Evolutionary conservation across 441 rosid species (phyloP).

Genomic region (Mallotus repandus): DNA sequence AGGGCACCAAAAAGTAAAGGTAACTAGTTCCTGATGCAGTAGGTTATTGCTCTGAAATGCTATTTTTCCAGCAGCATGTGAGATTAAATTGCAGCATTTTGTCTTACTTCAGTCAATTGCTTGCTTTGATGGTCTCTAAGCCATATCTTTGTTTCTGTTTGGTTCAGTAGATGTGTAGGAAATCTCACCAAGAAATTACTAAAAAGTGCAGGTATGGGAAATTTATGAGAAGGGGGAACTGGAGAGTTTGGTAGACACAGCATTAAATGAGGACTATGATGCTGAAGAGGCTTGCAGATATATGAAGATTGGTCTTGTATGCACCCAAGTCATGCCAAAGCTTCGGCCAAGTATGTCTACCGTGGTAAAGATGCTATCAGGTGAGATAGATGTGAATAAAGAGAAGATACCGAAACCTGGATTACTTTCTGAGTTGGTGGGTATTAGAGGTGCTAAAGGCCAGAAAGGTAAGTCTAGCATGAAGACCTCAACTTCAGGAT

Average conservation of each 20-base stretch:
- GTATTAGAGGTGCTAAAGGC: conserved; percentile 23
- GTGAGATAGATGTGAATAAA: conserved; percentile 34
- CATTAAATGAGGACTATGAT: conserved; percentile 33
- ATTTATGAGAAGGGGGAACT: conserved; percentile 37
- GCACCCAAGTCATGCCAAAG: conserved; percentile 61
- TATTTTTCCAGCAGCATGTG: not conserved
- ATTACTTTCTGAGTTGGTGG: conserved; percentile 44
- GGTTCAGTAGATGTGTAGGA: not conserved
- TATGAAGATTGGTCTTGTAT: conserved; percentile 57
- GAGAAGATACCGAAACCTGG: conserved; percentile 47
- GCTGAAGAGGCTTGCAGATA: conserved; percentile 45
- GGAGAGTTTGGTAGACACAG: conserved; percentile 32
- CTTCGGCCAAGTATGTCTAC: conserved; percentile 55
- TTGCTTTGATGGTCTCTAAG: not conserved
- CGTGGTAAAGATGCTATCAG: conserved; percentile 45
- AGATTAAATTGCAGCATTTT: not conserved
- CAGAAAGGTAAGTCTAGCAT: conserved; percentile 5
- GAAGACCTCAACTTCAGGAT: conserved; percentile 14
- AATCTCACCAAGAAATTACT: conserved; percentile 9
- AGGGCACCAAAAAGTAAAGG: no score
- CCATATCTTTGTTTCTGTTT: not conserved
- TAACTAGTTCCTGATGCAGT: no score
- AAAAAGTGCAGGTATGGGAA: conserved; percentile 50
- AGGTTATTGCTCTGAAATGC: no score
- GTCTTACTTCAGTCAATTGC: not conserved